phyloP scores from a whole-genome alignment of 2,329 filamentous ascomycete species.

The Penicillium sp. region DNA sequence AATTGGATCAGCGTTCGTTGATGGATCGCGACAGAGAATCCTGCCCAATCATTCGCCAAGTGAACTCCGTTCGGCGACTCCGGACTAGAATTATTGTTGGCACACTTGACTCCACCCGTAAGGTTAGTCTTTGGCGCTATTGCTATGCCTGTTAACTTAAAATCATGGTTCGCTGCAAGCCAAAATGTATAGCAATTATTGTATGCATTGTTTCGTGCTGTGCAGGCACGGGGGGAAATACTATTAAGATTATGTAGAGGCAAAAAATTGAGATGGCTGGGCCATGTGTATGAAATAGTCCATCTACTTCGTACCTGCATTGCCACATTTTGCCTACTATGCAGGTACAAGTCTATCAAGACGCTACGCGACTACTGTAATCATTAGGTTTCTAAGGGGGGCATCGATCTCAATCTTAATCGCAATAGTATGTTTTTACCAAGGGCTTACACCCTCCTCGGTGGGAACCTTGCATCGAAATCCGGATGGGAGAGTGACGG shows the following conservation, averaged over 20 bases:
- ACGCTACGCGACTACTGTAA: background rate
- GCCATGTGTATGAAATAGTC: background rate
- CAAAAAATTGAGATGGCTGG: slow-evolving; percentile 2
- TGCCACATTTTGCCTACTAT: background rate
- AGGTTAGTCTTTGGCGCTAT: slow-evolving; percentile 3
- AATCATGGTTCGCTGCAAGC: background rate
- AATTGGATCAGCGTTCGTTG: background rate
- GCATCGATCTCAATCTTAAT: slow-evolving; percentile 1
- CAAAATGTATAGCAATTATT: slow-evolving; percentile 4
- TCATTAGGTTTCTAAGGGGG: background rate
- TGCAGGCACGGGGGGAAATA: slow-evolving; percentile 1
- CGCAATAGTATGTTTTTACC: background rate
- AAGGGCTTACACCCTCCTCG: background rate
- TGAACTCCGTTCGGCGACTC: background rate
- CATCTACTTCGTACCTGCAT: background rate
- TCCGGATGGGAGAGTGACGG: background rate
- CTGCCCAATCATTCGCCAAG: background rate
- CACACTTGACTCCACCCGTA: background rate
- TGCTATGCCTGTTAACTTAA: background rate
- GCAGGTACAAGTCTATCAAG: background rate
- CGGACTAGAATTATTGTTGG: background rate
- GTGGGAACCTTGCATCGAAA: slow-evolving; percentile 8
- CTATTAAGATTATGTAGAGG: background rate
- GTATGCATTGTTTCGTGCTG: background rate
- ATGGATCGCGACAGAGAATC: background rate